These are phyloP conservation scores for Crinitomyces ghanaensis DNA, from an alignment of 805 yeast species.

Conservation along the genomic window DNA sequence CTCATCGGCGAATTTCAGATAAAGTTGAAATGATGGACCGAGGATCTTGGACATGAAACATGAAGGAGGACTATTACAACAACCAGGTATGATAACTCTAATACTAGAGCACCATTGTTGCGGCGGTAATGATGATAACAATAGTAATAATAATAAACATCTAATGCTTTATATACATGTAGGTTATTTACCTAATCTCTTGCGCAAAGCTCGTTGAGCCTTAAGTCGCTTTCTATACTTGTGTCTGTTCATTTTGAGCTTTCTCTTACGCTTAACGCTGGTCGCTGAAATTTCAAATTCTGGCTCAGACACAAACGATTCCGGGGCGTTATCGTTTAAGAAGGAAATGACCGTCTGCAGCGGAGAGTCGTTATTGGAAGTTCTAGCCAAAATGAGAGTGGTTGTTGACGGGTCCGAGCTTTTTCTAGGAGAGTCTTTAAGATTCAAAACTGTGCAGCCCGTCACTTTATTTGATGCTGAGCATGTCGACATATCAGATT, in stretches of 20 bases:
- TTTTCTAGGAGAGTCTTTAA: slow-evolving; percentile 5
- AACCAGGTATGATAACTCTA: too few relatives aligned
- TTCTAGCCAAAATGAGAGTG: slow-evolving; percentile 9
- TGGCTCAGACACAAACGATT: background rate
- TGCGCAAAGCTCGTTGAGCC: slow-evolving; percentile 51
- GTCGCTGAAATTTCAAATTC: slow-evolving; percentile 16
- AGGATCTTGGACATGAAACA: too few relatives aligned
- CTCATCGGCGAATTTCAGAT: too few relatives aligned
- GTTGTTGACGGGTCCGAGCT: slow-evolving; percentile 6
- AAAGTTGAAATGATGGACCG: too few relatives aligned
- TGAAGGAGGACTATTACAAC: too few relatives aligned
- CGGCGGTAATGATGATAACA: too few relatives aligned
- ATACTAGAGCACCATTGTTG: too few relatives aligned
- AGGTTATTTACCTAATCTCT: slow-evolving; percentile 23
- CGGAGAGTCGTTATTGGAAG: slow-evolving; percentile 6
- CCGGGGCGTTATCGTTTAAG: slow-evolving; percentile 7
- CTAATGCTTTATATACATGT: too few relatives aligned
- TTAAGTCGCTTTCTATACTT: slow-evolving; percentile 95
- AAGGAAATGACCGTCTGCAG: slow-evolving; percentile 8
- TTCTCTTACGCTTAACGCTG: slow-evolving; percentile 42
- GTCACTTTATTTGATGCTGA: slow-evolving; percentile 4
- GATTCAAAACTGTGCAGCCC: slow-evolving; percentile 7
- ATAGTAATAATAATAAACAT: too few relatives aligned
- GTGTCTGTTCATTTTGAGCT: slow-evolving; percentile 95
- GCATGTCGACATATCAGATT: background rate